These are phyloP conservation scores for Multifurca ochricompacta DNA, from an alignment of 768 basidiomycete species.

Conservation along the genomic window DNA sequence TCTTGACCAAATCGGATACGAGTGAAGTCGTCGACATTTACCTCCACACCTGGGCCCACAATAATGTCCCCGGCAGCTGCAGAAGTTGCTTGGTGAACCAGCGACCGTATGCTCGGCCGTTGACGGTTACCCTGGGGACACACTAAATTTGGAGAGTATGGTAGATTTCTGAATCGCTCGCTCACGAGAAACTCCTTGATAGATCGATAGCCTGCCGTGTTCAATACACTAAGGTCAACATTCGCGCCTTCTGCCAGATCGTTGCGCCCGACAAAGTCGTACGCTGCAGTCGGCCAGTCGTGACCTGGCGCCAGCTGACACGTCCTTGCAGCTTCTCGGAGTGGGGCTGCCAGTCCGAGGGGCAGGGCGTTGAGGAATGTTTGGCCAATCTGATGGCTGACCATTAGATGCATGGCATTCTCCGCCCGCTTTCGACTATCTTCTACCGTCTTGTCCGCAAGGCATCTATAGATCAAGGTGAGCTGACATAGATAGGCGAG, in stretches of 20 bases:
- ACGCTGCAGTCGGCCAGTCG: conserved; percentile 65
- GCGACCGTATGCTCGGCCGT: conserved; percentile 8
- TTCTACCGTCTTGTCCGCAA: conserved; percentile 45
- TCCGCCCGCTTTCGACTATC: conserved; percentile 61
- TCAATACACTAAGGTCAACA: conserved; percentile 37
- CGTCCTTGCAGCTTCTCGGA: conserved; percentile 77
- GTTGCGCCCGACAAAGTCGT: conserved; percentile 60
- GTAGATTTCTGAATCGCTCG: conserved; percentile 26
- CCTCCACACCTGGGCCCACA: conserved; percentile 60
- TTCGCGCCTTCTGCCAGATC: conserved; percentile 65
- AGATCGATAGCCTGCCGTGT: conserved; percentile 47
- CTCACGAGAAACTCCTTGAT: conserved; percentile 53
- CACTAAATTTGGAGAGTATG: not conserved
- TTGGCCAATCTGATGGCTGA: conserved; percentile 38
- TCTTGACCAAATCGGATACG: conserved; percentile 88
- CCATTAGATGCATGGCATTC: conserved; percentile 49
- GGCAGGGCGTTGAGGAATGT: conserved; percentile 51
- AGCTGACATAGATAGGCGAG: conserved; percentile 46
- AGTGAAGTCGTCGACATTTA: conserved; percentile 65
- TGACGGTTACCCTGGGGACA: conserved; percentile 4
- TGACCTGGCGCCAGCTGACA: conserved; percentile 73
- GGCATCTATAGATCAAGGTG: conserved; percentile 46
- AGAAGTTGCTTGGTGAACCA: conserved; percentile 15
- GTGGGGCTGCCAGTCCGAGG: conserved; percentile 64
- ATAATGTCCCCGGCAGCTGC: conserved; percentile 50